Base-by-base conservation (phyloP, 179 eudicot species). In the Camellia oleifera region DNA sequence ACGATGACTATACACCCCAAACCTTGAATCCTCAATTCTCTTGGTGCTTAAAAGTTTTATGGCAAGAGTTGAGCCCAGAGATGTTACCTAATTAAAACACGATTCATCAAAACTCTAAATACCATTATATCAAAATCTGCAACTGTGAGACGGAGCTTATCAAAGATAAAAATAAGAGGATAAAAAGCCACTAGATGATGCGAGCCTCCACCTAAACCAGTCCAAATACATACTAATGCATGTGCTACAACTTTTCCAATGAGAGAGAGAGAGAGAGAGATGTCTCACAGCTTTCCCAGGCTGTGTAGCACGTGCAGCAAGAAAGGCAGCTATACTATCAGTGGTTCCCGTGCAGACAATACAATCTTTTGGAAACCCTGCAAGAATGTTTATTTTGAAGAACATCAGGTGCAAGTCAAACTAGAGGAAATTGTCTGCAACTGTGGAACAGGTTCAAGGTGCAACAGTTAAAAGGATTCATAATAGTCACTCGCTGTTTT, bases 261-360 rank as follows among this genome's bases (percentile, higher is more conserved):
- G 56, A 67, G 69, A 23, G 26, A 71, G 56, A 57, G 69, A 67
- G 67, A 32, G n/a, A n/a, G n/a, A n/a, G 66, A 72, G 50, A 75
- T 58, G 70, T 78, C 91, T 88, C 81, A 97, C 99, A 82, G 99
- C 97, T 90, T 91, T 85, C 80, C 99, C 99, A 52, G 97, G 95
- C 86, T 91, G 81, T 74, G 90, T 87, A 72, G 94, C 98, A 44
- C 93, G 93, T 82, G 99, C 97, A 60, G 99, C 98, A 79, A 97
- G 97, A 81, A 97, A 97, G 18, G 99, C 99, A 17, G 99, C 99
- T 72, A 97, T 94, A 83, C 99, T 97, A 82, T 97, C 98, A 14
- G 99, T 97, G 82, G 98, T 97, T 82, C 99, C 99, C 3, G 99
- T 89, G 86, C 99, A 92, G 70, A 91, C 86, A 50, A 85, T 85